phyloP scores from a whole-genome alignment of 306 rosid species.

The Rosa rugosa region DNA sequence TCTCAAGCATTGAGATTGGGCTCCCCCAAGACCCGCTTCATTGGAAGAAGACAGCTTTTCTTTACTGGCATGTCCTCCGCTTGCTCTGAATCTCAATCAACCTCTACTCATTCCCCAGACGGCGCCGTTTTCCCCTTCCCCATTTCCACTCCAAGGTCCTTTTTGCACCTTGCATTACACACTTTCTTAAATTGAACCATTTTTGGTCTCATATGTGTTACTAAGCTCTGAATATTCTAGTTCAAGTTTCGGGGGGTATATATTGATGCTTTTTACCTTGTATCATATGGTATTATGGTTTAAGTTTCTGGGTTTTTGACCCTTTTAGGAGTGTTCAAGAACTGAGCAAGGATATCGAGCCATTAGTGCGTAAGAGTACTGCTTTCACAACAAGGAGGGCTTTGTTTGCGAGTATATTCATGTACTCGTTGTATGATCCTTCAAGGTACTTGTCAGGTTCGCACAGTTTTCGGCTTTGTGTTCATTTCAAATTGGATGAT shows the following conservation, averaged over 20 bases:
- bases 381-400: conserved; percentile 59
- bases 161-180: not conserved
- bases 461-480: conserved; percentile 59
- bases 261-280: not conserved
- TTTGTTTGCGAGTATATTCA: conserved; percentile 59
- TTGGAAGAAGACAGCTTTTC: conserved; percentile 61
- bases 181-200: not conserved
- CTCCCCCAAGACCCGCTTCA: conserved; percentile 38
- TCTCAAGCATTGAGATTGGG: conserved; percentile 22
- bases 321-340: conserved; percentile 40
- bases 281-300: not conserved
- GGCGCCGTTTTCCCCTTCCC: conserved; percentile 36
- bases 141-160: conserved; percentile 57
- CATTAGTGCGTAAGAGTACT: conserved; percentile 27
- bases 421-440: conserved; percentile 59
- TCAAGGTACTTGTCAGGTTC: conserved; percentile 95
- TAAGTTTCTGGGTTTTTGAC: conserved; percentile 20
- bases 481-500: not conserved
- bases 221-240: not conserved
- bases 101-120: conserved; percentile 22
- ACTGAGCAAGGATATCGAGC: conserved; percentile 45
- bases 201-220: not conserved
- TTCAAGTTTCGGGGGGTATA: not conserved
- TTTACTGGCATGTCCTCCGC: conserved; percentile 66
- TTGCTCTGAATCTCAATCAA: conserved; percentile 46